These are phyloP conservation scores for Fraxinus angustifolia DNA, from an alignment of 305 asterid species.

Conservation along the genomic window DNA sequence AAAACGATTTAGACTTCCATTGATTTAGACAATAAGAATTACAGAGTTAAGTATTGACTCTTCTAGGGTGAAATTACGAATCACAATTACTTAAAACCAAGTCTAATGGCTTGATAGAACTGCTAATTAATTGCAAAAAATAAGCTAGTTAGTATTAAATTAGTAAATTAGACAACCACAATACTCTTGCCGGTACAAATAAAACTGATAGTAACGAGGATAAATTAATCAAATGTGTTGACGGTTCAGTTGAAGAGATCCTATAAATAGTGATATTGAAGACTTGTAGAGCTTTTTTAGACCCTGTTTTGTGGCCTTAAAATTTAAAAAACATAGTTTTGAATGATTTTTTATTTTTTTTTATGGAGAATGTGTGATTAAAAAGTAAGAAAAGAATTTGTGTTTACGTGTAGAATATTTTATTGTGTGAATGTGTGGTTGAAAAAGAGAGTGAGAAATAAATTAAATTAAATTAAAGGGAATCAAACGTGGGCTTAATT, in stretches of 20 bases:
- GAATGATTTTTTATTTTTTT: no score
- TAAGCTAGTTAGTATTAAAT: not conserved
- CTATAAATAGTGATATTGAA: not conserved
- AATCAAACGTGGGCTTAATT: not conserved
- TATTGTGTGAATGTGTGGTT: not conserved
- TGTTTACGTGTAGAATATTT: not conserved
- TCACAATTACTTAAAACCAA: not conserved
- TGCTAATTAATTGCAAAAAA: not conserved
- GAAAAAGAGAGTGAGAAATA: not conserved
- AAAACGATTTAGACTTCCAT: not conserved
- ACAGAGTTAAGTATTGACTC: not conserved
- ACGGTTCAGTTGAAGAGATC: not conserved
- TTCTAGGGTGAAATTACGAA: not conserved
- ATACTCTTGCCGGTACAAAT: not conserved
- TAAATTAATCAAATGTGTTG: not conserved
- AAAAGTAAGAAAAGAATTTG: not conserved
- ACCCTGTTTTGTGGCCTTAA: not conserved
- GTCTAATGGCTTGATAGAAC: not conserved
- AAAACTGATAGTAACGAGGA: not conserved
- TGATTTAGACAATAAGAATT: not conserved
- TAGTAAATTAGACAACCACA: not conserved
- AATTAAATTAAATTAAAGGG: not conserved
- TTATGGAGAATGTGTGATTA: not conserved
- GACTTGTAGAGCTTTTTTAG: not conserved
- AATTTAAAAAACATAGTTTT: not conserved